Conservation (phyloP, 2,329 filamentous ascomycete genomes). For the Dothideomycetes sp. region DNA sequence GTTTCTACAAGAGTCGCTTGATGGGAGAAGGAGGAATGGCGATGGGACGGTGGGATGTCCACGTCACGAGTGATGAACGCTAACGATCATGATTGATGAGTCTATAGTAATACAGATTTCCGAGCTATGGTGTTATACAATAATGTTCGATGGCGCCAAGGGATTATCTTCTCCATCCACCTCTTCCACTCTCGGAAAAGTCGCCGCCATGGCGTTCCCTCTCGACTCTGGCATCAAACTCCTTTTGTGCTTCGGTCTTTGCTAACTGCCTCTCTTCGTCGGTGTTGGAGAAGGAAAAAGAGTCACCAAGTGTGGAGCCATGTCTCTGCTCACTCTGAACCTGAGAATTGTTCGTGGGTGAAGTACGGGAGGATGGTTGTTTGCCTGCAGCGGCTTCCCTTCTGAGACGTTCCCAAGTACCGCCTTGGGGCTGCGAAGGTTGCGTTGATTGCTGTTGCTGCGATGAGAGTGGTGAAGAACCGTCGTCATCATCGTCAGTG, state of each 20-base stretch:
- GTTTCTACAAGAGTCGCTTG: too few relatives aligned
- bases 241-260: conserved; percentile 38
- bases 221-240: conserved; percentile 42
- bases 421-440: conserved; percentile 20
- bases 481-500: neutral
- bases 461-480: too few relatives aligned
- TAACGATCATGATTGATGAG: too few relatives aligned
- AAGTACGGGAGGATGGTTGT: neutral
- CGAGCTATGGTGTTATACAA: conserved; percentile 7
- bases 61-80: too few relatives aligned
- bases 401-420: conserved; percentile 38
- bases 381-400: conserved; percentile 15
- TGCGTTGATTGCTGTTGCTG: neutral
- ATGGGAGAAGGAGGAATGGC: too few relatives aligned
- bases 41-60: too few relatives aligned
- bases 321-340: conserved; percentile 22
- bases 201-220: conserved; percentile 40
- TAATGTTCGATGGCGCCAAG: neutral
- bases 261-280: conserved; percentile 37
- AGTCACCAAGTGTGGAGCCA: conserved; percentile 31
- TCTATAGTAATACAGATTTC: too few relatives aligned
- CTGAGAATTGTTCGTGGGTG: neutral
- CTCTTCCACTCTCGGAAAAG: conserved; percentile 23
- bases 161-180: conserved; percentile 11
- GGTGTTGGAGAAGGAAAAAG: conserved; percentile 35